Evolutionary conservation across 2,329 filamentous ascomycete genomes (phyloP), one percentile per base, ranked within the genome.

Genomic region (Aspergillus sp.): DNA sequence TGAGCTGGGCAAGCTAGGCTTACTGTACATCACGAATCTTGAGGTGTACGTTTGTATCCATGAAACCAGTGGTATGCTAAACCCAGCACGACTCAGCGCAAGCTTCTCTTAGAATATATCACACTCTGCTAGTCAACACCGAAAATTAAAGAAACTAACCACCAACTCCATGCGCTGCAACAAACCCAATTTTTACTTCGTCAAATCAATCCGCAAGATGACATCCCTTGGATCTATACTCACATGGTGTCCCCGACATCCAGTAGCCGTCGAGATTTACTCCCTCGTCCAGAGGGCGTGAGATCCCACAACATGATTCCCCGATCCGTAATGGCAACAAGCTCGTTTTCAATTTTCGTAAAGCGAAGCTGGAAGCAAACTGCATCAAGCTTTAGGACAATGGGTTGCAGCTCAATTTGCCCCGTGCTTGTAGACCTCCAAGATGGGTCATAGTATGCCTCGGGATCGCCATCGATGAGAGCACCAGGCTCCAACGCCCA

Each of bases 301-400:
- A 81, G 64, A 65, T 76, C 63, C 73, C 77, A 76, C 3, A 70
- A 64, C 71, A 80, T 72, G 25, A 81, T 49, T 8, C 79, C 79
- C 47, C 73, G 72, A 66, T 81, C 79, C 13, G 79, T 81, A 54
- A 81, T 65, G 8, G 74, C 74, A 60, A 79, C 54, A 25, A 81
- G 62, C 59, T 79, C 75, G 60, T 80, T 66, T 62, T 79, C 78
- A 11, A 66, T 57, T 3, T 68, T 63, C 6, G 67, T 70, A 63
- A 80, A 80, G 17, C 62, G 60, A 49, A 80, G 52, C 56, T 74
- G 71, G 49, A 74, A 78, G 59, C 76, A 78, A 19, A 80, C 78
- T 1, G 76, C 78, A 49, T 74, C 70, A 46, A 76, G 57, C 3
- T 70, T 66, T 19, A 80, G 64, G 5, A 74, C 62, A 46, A 76